Evolutionary conservation across 345 rosid species (phyloP).

Genomic region (Salix arbutifolia): DNA sequence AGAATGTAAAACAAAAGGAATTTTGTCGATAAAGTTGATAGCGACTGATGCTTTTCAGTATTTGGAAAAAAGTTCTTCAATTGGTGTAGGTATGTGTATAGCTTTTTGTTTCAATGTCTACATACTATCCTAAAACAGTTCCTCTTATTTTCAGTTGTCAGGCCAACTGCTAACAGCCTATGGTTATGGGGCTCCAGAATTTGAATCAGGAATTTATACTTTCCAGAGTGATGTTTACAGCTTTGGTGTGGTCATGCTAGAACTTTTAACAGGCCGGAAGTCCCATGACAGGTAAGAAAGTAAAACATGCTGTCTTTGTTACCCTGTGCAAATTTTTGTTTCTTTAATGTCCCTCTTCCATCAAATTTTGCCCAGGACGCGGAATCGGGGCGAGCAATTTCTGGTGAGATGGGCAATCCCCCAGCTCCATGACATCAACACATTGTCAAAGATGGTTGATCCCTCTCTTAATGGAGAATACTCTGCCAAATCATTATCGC

Average conservation of each 20-base stretch:
- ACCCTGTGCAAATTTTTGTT: neutral
- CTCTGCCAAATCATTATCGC: slow-evolving; percentile 82
- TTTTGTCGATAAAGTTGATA: neutral
- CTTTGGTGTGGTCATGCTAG: slow-evolving; percentile 97
- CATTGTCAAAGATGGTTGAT: slow-evolving; percentile 94
- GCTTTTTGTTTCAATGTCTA: neutral
- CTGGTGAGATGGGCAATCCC: slow-evolving; percentile 97
- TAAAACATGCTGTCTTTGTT: neutral
- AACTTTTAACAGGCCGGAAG: slow-evolving; percentile 88
- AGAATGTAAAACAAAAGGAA: neutral
- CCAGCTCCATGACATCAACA: slow-evolving; percentile 90
- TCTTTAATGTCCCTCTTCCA: neutral
- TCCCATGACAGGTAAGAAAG: slow-evolving; percentile 68
- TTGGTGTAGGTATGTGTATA: neutral
- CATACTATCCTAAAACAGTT: neutral
- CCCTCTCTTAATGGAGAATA: slow-evolving; percentile 73
- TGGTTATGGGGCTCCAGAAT: slow-evolving; percentile 96
- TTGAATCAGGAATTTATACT: slow-evolving; percentile 85
- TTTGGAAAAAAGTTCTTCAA: neutral
- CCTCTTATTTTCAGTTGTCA: slow-evolving; percentile 60
- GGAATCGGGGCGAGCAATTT: slow-evolving; percentile 78
- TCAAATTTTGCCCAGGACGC: slow-evolving; percentile 39
- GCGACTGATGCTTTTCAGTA: neutral
- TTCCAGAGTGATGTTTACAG: slow-evolving; percentile 86
- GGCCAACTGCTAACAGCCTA: slow-evolving; percentile 76